phyloP scores from a whole-genome alignment of 1,139 yeast genomes.

The Petasospora rhodanensis region DNA sequence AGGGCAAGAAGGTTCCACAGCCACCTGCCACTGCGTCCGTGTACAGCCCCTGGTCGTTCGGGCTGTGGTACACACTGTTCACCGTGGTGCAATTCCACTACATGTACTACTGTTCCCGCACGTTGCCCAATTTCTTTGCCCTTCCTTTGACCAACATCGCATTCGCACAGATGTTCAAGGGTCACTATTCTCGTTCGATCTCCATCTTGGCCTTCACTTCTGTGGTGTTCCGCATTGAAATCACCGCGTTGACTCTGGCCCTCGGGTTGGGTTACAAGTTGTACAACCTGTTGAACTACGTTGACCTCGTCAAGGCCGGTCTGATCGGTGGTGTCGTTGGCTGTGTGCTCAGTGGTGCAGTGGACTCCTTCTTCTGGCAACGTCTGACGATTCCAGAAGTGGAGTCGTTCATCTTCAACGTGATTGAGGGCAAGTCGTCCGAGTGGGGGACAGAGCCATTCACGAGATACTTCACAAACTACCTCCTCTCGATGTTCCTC shows the following conservation, averaged over 20 bases:
- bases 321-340: conserved; percentile 57
- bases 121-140: conserved; percentile 83
- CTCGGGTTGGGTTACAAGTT: conserved; percentile 37
- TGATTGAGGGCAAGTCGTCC: conserved; percentile 62
- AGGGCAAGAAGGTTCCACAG: conserved; percentile 1
- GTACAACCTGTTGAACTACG: conserved; percentile 42
- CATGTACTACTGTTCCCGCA: conserved; percentile 69
- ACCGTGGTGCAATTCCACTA: conserved; percentile 72
- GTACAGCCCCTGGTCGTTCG: conserved; percentile 27
- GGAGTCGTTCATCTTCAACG: conserved; percentile 67
- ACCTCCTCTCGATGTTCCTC: conserved; percentile 48
- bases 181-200: conserved; percentile 48
- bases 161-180: conserved; percentile 45
- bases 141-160: conserved; percentile 67
- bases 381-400: conserved; percentile 61
- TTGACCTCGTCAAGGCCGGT: conserved; percentile 36
- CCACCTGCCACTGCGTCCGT: conserved; percentile 3
- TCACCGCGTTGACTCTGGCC: conserved; percentile 55
- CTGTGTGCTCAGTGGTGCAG: conserved; percentile 37
- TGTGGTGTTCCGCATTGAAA: conserved; percentile 67
- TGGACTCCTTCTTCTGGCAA: conserved; percentile 82
- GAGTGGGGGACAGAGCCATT: conserved; percentile 87
- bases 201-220: conserved; percentile 60
- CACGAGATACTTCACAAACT: conserved; percentile 56
- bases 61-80: conserved; percentile 58